Evolutionary conservation across 225 moss, liverwort and hornwort species (phyloP).

Genomic region (Sphagnum contortum): DNA sequence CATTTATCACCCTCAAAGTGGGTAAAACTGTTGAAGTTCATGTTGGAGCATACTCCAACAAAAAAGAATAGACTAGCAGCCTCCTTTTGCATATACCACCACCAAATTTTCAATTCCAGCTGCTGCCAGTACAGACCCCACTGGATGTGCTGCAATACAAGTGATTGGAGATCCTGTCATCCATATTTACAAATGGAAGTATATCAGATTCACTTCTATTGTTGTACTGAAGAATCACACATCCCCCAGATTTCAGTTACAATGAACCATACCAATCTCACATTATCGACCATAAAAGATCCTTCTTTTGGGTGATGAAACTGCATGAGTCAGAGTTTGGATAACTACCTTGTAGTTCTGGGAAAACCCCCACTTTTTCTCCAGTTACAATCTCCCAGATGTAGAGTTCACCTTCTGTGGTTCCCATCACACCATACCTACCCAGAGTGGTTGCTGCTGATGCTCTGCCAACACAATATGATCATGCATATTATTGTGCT

Average conservation of each 20-base stretch:
- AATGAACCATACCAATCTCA: background rate
- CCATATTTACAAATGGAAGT: background rate
- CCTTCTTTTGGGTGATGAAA: background rate
- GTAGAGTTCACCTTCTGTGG: conserved; percentile 19
- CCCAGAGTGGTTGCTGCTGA: conserved; percentile 15
- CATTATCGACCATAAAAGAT: background rate
- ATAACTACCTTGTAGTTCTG: conserved; percentile 19
- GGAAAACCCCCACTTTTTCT: conserved; percentile 7
- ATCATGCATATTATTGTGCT: background rate
- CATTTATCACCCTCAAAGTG: too few species aligned
- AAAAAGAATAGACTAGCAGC: too few species aligned
- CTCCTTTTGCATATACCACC: conserved; percentile 5
- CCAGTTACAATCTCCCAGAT: conserved; percentile 24
- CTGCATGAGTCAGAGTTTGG: background rate
- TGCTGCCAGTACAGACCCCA: conserved; percentile 15
- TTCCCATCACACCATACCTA: conserved; percentile 25
- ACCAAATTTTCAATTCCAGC: conserved; percentile 15
- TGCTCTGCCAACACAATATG: conserved; percentile 10
- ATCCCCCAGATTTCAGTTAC: background rate
- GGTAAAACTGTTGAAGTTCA: too few species aligned
- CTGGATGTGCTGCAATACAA: conserved; percentile 14
- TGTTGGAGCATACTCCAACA: too few species aligned
- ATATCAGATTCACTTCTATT: background rate
- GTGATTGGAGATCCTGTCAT: conserved; percentile 23
- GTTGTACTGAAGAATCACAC: background rate